A percentile compares a stretch with the other conserved stretches of the same genome.
Evolutionary conservation across 164 flowering plant genomes (phyloP).

Genomic region (Berberis vulgaris): DNA sequence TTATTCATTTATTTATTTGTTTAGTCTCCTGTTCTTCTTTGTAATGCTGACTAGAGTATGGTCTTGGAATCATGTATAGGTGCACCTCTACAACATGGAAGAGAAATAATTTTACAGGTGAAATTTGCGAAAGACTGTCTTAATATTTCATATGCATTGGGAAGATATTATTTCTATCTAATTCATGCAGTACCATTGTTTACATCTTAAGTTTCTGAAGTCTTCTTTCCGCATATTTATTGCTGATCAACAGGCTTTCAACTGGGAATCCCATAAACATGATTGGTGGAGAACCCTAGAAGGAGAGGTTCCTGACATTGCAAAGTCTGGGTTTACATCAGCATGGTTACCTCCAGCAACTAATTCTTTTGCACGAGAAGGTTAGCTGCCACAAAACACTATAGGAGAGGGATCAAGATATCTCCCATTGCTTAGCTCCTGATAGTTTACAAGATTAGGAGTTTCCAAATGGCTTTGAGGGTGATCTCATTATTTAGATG

Average conservation of each 20-base stretch:
- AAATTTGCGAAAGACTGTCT: constrained; percentile 2
- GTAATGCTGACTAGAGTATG: constrained; percentile 7
- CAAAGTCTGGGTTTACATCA: constrained; percentile 83
- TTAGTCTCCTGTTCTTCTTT: not conserved
- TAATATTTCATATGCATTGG: not conserved
- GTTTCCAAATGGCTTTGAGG: too few species aligned
- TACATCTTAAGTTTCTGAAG: not conserved
- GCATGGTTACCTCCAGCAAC: constrained; percentile 89
- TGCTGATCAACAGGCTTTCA: constrained; percentile 58
- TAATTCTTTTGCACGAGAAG: constrained; percentile 77
- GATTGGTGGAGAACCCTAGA: constrained; percentile 90
- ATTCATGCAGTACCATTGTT: not conserved
- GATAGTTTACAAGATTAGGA: too few species aligned
- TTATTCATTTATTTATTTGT: not conserved
- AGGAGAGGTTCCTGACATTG: constrained; percentile 63
- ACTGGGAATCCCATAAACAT: constrained; percentile 92
- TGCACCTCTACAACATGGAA: constrained; percentile 48
- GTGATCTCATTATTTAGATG: too few species aligned
- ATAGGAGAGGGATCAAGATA: too few species aligned
- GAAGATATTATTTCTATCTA: not conserved
- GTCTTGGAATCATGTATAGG: constrained; percentile 28
- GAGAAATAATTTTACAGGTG: constrained; percentile 80
- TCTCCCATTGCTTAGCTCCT: too few species aligned
- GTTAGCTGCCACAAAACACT: constrained; percentile 22
- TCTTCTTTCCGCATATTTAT: not conserved